phyloP scores from a whole-genome alignment of 2,329 filamentous ascomycete genomes.

The Fusarium dimerum region DNA sequence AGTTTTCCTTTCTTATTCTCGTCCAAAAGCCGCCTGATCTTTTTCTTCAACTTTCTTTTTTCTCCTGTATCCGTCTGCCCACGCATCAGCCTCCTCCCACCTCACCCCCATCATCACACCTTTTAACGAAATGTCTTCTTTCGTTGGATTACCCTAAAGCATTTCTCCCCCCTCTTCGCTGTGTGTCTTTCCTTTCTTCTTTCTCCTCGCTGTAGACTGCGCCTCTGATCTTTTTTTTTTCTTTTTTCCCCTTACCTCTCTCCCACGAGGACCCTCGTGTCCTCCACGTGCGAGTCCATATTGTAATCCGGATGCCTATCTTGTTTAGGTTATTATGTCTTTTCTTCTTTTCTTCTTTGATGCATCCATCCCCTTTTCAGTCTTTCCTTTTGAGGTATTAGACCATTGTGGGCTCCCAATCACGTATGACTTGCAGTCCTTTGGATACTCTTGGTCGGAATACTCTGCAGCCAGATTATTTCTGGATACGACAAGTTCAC shows the following conservation, averaged over 20 bases:
- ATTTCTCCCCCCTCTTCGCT: not conserved
- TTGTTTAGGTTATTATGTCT: not conserved
- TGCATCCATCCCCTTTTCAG: not conserved
- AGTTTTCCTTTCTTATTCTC: no score
- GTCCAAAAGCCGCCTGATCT: no score
- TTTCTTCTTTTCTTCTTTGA: not conserved
- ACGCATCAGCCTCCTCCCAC: not conserved
- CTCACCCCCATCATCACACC: not conserved
- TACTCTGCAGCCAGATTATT: no score
- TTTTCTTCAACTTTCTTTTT: slow-evolving; percentile 1
- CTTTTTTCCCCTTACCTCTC: slow-evolving; percentile 12
- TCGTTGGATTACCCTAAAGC: not conserved
- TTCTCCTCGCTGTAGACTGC: slow-evolving; percentile 12
- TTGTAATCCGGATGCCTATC: slow-evolving; percentile 7
- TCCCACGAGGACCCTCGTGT: slow-evolving; percentile 13
- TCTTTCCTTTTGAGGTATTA: not conserved
- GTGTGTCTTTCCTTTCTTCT: slow-evolving; percentile 1
- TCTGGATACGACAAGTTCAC: no score
- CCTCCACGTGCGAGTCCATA: slow-evolving; percentile 21
- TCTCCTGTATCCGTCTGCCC: slow-evolving; percentile 3
- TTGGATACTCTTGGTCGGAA: no score
- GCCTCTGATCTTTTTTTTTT: slow-evolving; percentile 17
- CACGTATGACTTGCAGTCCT: no score
- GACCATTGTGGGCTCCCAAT: no score
- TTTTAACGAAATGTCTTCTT: slow-evolving; percentile 2